A percentile compares a stretch with the other conserved stretches of the same genome.
Evolutionary conservation across 495 filamentous ascomycete species (phyloP).

Genomic region (Daldinia vernicosa): DNA sequence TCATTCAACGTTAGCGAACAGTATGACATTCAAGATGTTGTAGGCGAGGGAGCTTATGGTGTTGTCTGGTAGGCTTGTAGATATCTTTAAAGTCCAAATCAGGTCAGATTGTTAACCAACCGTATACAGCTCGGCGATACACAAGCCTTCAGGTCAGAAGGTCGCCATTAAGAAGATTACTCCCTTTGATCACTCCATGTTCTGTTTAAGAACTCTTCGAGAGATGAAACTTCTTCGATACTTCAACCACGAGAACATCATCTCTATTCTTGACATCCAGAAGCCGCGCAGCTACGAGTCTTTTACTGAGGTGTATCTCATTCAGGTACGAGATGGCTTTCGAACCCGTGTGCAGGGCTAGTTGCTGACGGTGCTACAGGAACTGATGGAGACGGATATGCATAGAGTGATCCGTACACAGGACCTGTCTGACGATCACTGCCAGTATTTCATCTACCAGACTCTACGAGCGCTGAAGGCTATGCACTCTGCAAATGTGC

Average conservation of each 20-base stretch:
- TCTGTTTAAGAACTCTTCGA: slow-evolving; percentile 94
- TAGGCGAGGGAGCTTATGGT: slow-evolving; percentile 98
- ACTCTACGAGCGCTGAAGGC: slow-evolving; percentile 97
- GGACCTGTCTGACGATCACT: slow-evolving; percentile 97
- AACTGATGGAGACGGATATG: slow-evolving; percentile 99
- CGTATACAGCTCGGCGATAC: slow-evolving; percentile 83
- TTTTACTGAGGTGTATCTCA: slow-evolving; percentile 98
- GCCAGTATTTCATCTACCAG: slow-evolving; percentile 99
- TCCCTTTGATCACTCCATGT: slow-evolving; percentile 99
- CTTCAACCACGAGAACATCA: slow-evolving; percentile 99
- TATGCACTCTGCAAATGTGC: slow-evolving; percentile 98
- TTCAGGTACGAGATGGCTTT: slow-evolving; percentile 72
- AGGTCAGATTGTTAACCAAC: slow-evolving; percentile 29
- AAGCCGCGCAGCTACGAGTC: slow-evolving; percentile 94
- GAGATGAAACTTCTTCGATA: slow-evolving; percentile 99
- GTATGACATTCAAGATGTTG: slow-evolving; percentile 99
- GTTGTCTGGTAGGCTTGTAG: slow-evolving; percentile 85
- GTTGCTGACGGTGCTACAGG: slow-evolving; percentile 60
- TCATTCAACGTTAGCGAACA: slow-evolving; percentile 99
- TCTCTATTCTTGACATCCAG: slow-evolving; percentile 98
- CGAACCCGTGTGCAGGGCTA: background rate
- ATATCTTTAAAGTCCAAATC: too few relatives aligned
- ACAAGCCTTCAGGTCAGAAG: slow-evolving; percentile 98
- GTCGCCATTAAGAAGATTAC: slow-evolving; percentile 99
- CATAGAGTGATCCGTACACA: slow-evolving; percentile 99